phyloP scores from a whole-genome alignment of 1,139 yeast species.

The Protomyces gravidus region DNA sequence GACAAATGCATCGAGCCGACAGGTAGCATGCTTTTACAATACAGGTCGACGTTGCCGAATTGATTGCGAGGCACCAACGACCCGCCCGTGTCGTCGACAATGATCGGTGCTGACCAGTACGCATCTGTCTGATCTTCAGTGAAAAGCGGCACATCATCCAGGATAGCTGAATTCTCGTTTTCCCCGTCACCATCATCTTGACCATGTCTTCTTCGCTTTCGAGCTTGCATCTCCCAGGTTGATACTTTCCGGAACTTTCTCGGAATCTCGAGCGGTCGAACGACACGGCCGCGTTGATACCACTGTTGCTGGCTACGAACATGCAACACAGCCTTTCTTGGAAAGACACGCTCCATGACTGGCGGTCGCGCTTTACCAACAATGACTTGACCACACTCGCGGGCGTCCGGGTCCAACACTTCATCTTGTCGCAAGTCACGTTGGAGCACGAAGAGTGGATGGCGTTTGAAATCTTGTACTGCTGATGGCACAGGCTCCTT shows the following conservation, averaged over 20 bases:
- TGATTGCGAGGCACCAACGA: slow-evolving; percentile 59
- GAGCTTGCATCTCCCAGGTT: slow-evolving; percentile 14
- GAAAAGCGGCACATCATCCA: slow-evolving; percentile 54
- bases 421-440: slow-evolving; percentile 69
- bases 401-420: slow-evolving; percentile 60
- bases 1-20: slow-evolving; percentile 65
- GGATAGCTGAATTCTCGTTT: slow-evolving; percentile 42
- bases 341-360: slow-evolving; percentile 50
- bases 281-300: slow-evolving; percentile 74
- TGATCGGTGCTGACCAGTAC: slow-evolving; percentile 62
- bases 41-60: slow-evolving; percentile 78
- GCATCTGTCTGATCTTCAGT: slow-evolving; percentile 71
- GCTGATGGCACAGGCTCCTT: slow-evolving; percentile 86
- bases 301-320: slow-evolving; percentile 77
- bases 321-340: slow-evolving; percentile 57
- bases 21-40: slow-evolving; percentile 76
- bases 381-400: slow-evolving; percentile 64
- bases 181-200: slow-evolving; percentile 43
- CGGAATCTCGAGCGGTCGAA: slow-evolving; percentile 65
- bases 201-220: slow-evolving; percentile 31
- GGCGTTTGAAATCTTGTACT: slow-evolving; percentile 75
- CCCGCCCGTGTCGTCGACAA: slow-evolving; percentile 48
- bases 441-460: slow-evolving; percentile 76
- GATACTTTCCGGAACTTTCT: slow-evolving; percentile 43
- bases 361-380: slow-evolving; percentile 37